Base-by-base conservation (phyloP, 805 yeast species). In the Metschnikowia continentalis region DNA sequence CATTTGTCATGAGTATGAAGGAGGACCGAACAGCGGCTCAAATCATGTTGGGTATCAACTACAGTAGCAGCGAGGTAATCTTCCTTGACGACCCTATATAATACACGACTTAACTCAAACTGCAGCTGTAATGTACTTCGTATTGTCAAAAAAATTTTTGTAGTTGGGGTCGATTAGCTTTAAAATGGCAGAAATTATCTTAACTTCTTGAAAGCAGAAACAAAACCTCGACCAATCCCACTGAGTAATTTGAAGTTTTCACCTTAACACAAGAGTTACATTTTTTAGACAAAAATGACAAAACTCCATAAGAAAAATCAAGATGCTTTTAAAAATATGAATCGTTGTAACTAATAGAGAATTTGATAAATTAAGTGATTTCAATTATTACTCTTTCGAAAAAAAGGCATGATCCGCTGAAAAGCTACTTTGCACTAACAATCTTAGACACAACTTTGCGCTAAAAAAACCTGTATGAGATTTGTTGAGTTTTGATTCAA, bases 1-100 rank as follows among this genome's bases (percentile, higher is more conserved):
- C 75, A 88, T 38, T 74, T 91, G 20, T 90, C 97, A 1, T 88
- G 26, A 37, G 8, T 37, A 26, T 26, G 30, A 26, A 11, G 30
- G 30, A 8, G 6, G 20, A 7, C 17, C 14, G 13, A 17, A 35
- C 20, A 35, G 20, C 38, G 14, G 38, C 38, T 15, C 13, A 35
- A 15, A 35, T 35, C 13, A 15, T 35, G 38, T 35, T 14, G 11
- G 20, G 37, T 15, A 35, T 35, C 14, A 35, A 8, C 5, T 35
- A 15, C 13, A 15, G 5, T 15, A 35, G 22, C 19, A 17, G 38
- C 20, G 3, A 35, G 19, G 17, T 35, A 15, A 35, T 13, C 11
- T 35, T 35, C 6, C 15, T 15, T 35, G 38, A 7, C 10, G 10
- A 35, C 38, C 20, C 13, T 35, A 26, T 26, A 26, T 35, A 35